Conservation (phyloP, 169 alveolate species). For the Neospora caninum region DNA sequence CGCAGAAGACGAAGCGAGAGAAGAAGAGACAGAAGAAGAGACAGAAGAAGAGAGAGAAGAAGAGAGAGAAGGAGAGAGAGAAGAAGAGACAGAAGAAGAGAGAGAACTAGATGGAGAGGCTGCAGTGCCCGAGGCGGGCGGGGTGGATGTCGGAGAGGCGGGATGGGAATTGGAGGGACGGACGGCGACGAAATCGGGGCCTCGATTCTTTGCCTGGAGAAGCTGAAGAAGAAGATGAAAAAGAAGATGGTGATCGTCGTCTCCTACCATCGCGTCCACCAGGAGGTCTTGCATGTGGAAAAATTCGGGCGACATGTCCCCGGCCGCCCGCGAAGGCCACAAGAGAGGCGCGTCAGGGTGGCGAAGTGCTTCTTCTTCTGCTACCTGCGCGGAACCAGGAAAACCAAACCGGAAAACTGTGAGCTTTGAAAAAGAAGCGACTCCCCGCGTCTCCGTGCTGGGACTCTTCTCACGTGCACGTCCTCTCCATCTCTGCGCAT, state of each 20-base stretch:
- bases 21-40: not conserved
- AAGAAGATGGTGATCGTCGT: not conserved
- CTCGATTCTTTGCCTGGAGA: slow-evolving; percentile 12
- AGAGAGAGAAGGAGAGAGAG: not conserved
- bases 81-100: not conserved
- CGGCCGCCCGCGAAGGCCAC: slow-evolving; percentile 15
- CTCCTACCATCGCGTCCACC: not conserved
- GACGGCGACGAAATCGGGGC: not conserved
- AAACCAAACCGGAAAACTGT: not conserved
- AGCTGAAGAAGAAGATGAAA: slow-evolving; percentile 12
- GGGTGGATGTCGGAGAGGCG: not conserved
- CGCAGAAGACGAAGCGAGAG: not conserved
- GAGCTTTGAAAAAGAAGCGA: not conserved
- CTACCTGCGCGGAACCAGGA: not conserved
- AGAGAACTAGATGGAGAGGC: not conserved
- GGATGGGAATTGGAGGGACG: not conserved
- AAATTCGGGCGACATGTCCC: not conserved
- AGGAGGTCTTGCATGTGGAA: slow-evolving; percentile 33
- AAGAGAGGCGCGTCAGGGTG: slow-evolving; percentile 20
- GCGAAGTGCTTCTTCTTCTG: slow-evolving; percentile 26
- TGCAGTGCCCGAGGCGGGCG: not conserved
- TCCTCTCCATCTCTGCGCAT: too few species aligned
- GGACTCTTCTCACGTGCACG: too few species aligned
- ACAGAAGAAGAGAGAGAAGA: not conserved
- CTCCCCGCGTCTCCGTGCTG: not conserved